phyloP scores from a whole-genome alignment of 2,329 filamentous ascomycete species.

The Thelonectria rubi region DNA sequence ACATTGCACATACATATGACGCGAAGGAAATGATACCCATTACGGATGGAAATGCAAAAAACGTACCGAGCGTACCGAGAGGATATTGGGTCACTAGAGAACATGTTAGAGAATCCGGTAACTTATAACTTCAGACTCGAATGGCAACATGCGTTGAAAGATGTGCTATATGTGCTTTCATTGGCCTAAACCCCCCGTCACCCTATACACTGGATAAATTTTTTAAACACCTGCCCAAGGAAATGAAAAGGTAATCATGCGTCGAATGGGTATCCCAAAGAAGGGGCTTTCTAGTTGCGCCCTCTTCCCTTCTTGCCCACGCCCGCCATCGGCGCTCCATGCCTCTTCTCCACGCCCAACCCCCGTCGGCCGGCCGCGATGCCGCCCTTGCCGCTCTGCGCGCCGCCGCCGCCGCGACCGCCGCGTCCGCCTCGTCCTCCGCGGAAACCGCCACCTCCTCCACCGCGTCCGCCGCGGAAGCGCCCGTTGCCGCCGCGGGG shows the following conservation, averaged over 20 bases:
- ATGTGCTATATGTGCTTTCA: constrained; percentile 18
- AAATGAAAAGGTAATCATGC: constrained; percentile 30
- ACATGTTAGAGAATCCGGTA: background rate
- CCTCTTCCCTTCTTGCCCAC: constrained; percentile 54
- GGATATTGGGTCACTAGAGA: background rate
- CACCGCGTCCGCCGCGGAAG: constrained; percentile 45
- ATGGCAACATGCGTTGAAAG: background rate
- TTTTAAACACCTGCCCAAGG: constrained; percentile 33
- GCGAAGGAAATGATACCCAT: constrained; percentile 39
- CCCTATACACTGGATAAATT: constrained; percentile 29
- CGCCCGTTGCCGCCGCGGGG: constrained; percentile 48
- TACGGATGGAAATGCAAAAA: constrained; percentile 26
- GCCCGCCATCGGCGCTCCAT: constrained; percentile 50
- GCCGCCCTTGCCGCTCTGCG: constrained; percentile 57
- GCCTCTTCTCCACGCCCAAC: constrained; percentile 60
- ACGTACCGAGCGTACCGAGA: background rate
- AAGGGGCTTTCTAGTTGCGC: constrained; percentile 40
- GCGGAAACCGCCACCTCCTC: constrained; percentile 48
- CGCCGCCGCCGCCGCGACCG: constrained; percentile 48
- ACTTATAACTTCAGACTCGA: background rate
- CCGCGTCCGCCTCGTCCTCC: constrained; percentile 47
- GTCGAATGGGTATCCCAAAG: constrained; percentile 43
- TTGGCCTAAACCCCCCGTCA: constrained; percentile 28
- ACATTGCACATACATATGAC: constrained; percentile 14
- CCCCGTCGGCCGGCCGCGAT: constrained; percentile 58